Percentiles rank a stretch among this genome's conserved stretches.
phyloP scores from a whole-genome alignment of 73 alveolate species.

The Durusdinium trenchii region DNA sequence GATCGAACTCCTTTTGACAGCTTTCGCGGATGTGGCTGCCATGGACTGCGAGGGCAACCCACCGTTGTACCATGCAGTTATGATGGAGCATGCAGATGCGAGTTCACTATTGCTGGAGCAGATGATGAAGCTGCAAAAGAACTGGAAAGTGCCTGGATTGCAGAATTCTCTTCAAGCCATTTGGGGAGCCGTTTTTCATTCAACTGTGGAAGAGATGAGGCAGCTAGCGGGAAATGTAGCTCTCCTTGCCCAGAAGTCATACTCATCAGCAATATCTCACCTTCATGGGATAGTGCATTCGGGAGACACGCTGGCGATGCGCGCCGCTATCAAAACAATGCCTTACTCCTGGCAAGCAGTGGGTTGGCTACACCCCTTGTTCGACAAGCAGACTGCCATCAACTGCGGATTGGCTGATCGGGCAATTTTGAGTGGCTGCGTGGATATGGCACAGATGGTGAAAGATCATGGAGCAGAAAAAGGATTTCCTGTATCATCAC shows the following conservation, averaged over 20 bases:
- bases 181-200: background rate
- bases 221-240: too few relatives aligned
- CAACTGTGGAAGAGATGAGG: background rate
- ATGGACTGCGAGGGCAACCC: background rate
- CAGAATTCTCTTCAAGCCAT: background rate
- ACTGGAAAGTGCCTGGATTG: background rate
- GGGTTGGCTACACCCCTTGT: too few relatives aligned
- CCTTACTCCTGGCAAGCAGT: background rate
- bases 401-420: background rate
- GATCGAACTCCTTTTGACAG: background rate
- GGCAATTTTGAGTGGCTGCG: conserved; percentile 9
- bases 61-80: background rate
- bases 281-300: background rate
- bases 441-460: background rate
- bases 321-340: background rate
- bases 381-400: background rate
- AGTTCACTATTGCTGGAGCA: background rate
- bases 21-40: background rate
- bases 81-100: background rate
- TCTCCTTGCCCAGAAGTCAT: background rate
- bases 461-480: background rate
- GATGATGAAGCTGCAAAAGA: background rate
- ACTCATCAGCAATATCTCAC: background rate
- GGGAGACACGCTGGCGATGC: conserved; percentile 22
- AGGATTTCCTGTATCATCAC: background rate